Conservation (phyloP, 805 yeast species). For the Ogataea parapolymorpha region DNA sequence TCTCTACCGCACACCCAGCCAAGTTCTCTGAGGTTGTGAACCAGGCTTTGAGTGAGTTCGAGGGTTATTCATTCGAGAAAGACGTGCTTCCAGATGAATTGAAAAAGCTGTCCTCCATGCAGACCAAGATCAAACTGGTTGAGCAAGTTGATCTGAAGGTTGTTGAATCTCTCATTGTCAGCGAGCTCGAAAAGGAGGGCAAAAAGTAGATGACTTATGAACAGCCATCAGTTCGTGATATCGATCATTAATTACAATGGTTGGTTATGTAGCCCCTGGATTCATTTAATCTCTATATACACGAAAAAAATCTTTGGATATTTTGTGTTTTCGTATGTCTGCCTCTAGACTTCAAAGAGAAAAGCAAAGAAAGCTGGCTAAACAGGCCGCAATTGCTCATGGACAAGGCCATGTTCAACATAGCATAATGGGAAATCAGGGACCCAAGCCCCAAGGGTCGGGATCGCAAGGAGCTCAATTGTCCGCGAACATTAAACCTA, state of each 20-base stretch:
- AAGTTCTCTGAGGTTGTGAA: constrained; percentile 96
- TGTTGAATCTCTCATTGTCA: constrained; percentile 72
- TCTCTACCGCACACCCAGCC: constrained; percentile 99
- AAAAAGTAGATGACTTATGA: background rate
- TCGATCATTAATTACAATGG: background rate
- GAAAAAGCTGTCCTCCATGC: constrained; percentile 63
- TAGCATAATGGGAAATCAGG: constrained; percentile 13
- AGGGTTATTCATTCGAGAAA: constrained; percentile 78
- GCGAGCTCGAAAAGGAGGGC: constrained; percentile 45
- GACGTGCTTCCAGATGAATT: constrained; percentile 90
- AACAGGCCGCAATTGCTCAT: constrained; percentile 14
- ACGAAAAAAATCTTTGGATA: constrained; percentile 3
- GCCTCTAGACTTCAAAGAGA: constrained; percentile 19
- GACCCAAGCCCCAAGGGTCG: constrained; percentile 13
- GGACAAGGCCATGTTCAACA: constrained; percentile 14
- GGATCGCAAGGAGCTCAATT: constrained; percentile 18
- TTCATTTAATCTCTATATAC: background rate
- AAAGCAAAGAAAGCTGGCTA: constrained; percentile 18
- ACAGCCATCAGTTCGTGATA: background rate
- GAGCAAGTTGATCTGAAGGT: constrained; percentile 70
- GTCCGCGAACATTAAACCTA: constrained; percentile 34
- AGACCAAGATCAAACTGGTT: constrained; percentile 69
- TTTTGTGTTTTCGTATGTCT: constrained; percentile 11
- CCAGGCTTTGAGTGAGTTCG: constrained; percentile 60
- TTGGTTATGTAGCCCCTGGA: constrained; percentile 19